Evolutionary conservation across 2,329 filamentous ascomycete species (phyloP).

Genomic region (Graphiopsis chlorocephala): DNA sequence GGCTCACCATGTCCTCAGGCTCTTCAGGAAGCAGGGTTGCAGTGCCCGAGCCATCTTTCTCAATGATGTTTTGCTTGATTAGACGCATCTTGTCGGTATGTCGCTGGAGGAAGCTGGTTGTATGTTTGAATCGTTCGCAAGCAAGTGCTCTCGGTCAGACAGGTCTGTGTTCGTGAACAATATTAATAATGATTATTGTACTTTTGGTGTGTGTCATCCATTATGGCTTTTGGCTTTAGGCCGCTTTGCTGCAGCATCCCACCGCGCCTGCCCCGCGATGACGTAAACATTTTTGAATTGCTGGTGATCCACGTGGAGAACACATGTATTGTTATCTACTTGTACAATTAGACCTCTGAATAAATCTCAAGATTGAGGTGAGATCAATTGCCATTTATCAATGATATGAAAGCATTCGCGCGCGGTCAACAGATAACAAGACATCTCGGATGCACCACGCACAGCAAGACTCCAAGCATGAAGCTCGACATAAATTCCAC

Average conservation of each 20-base stretch:
- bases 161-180: not conserved
- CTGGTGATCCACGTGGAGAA: too few species aligned
- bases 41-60: slow-evolving; percentile 61
- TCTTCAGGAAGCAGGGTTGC: slow-evolving; percentile 69
- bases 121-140: not conserved
- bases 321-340: too few species aligned
- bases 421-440: not conserved
- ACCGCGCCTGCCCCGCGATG: not conserved
- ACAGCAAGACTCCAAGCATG: slow-evolving; percentile 33
- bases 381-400: not conserved
- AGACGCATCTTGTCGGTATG: slow-evolving; percentile 55
- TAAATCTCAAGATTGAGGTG: not conserved
- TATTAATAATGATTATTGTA: not conserved
- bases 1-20: slow-evolving; percentile 68
- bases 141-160: not conserved
- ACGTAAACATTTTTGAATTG: not conserved
- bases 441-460: not conserved
- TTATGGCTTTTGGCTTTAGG: slow-evolving; percentile 10
- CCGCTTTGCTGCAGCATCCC: not conserved
- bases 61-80: slow-evolving; percentile 64
- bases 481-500: slow-evolving; percentile 47
- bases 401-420: slow-evolving; percentile 1
- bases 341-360: not conserved
- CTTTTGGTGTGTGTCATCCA: slow-evolving; percentile 6
- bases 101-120: not conserved